Percentiles rank a stretch among this genome's conserved stretches.
Conservation (phyloP, 306 rosid genomes). For the Vigna reflexopilosa region DNA sequence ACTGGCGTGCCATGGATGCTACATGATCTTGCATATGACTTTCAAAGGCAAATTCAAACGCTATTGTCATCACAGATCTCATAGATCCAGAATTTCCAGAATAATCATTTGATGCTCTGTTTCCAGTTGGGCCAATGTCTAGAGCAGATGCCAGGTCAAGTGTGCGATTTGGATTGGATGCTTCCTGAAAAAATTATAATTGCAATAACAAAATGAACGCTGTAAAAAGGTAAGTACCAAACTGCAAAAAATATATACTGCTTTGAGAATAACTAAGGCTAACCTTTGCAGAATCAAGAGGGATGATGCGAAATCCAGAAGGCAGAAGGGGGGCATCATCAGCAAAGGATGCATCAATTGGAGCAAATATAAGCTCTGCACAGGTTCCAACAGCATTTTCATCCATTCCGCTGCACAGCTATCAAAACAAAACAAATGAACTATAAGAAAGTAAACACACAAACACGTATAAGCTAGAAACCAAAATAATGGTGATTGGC, state of each 20-base stretch:
- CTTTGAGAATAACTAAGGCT: slow-evolving; percentile 34
- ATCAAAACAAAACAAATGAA: slow-evolving; percentile 44
- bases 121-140: slow-evolving; percentile 87
- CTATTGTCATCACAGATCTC: slow-evolving; percentile 99
- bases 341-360: slow-evolving; percentile 97
- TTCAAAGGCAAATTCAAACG: slow-evolving; percentile 97
- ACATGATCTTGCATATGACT: slow-evolving; percentile 99
- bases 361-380: slow-evolving; percentile 97
- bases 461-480: background rate
- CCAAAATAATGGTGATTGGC: background rate
- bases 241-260: background rate
- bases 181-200: slow-evolving; percentile 61
- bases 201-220: background rate
- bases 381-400: slow-evolving; percentile 95
- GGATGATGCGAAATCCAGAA: slow-evolving; percentile 97
- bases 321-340: slow-evolving; percentile 99
- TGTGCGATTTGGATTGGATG: slow-evolving; percentile 97
- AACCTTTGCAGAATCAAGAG: slow-evolving; percentile 98
- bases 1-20: slow-evolving; percentile 97
- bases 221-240: background rate
- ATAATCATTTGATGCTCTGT: slow-evolving; percentile 68
- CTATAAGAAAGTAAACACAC: slow-evolving; percentile 19
- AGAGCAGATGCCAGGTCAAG: slow-evolving; percentile 98
- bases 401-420: slow-evolving; percentile 99
- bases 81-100: slow-evolving; percentile 72